phyloP scores from a whole-genome alignment of 1,139 yeast species.

The Geotrichum histeridarum region DNA sequence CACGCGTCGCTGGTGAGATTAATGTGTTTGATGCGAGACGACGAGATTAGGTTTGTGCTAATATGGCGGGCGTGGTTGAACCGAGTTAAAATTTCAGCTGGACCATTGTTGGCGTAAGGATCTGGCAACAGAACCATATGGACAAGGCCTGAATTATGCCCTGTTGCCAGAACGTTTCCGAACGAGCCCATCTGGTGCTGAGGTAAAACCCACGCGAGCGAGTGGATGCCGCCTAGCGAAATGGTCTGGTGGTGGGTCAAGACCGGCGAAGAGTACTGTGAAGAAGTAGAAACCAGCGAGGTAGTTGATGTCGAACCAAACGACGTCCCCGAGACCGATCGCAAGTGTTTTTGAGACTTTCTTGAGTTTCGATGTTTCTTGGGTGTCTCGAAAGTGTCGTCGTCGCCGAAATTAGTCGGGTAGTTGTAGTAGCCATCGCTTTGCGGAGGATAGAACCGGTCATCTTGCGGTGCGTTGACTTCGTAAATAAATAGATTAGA shows the following conservation, averaged over 20 bases:
- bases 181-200: slow-evolving; percentile 33
- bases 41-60: slow-evolving; percentile 24
- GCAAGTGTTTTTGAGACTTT: slow-evolving; percentile 23
- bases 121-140: slow-evolving; percentile 67
- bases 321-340: slow-evolving; percentile 15
- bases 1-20: slow-evolving; percentile 40
- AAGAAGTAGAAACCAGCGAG: neutral
- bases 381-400: neutral
- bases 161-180: slow-evolving; percentile 51
- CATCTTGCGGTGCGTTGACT: slow-evolving; percentile 40
- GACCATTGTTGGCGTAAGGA: slow-evolving; percentile 42
- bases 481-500: slow-evolving; percentile 64
- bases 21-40: slow-evolving; percentile 39
- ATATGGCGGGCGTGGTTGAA: slow-evolving; percentile 69
- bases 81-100: slow-evolving; percentile 68
- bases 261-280: slow-evolving; percentile 29
- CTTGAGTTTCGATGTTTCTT: neutral
- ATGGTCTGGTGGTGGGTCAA: slow-evolving; percentile 73
- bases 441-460: slow-evolving; percentile 8
- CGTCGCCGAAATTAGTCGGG: slow-evolving; percentile 11
- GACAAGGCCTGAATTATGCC: slow-evolving; percentile 65
- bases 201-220: slow-evolving; percentile 58
- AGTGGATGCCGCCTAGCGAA: slow-evolving; percentile 60
- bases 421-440: slow-evolving; percentile 6
- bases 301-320: slow-evolving; percentile 3